Evolutionary conservation across 1,139 yeast genomes (phyloP).

Genomic region (Chernovozyma sophiae-reginae): DNA sequence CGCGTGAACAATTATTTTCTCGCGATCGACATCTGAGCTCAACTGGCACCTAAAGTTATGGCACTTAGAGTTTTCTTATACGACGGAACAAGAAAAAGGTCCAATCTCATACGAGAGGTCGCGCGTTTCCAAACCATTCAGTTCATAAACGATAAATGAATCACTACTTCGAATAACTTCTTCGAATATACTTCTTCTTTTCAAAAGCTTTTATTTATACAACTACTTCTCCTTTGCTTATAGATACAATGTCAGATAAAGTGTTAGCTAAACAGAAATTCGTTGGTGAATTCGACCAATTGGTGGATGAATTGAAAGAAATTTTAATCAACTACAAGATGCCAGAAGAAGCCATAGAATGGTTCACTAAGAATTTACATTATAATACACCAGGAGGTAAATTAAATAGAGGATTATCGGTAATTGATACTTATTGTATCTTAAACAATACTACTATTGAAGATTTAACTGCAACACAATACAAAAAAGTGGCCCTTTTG

Average conservation of each 20-base stretch:
- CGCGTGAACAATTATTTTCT: no score
- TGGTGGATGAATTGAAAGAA: constrained; percentile 71
- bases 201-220: no score
- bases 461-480: constrained; percentile 65
- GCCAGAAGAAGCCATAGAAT: constrained; percentile 80
- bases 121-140: no score
- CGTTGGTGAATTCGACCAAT: constrained; percentile 66
- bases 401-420: constrained; percentile 93
- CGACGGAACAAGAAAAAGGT: no score
- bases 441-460: constrained; percentile 58
- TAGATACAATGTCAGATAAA: constrained; percentile 28
- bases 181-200: no score
- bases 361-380: constrained; percentile 73
- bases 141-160: no score
- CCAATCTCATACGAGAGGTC: no score
- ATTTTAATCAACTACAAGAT: constrained; percentile 68
- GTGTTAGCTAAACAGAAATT: constrained; percentile 55
- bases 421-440: constrained; percentile 85
- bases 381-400: constrained; percentile 97
- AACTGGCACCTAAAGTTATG: no score
- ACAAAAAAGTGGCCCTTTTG: constrained; percentile 78
- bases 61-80: no score
- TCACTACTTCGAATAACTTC: no score
- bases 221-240: no score
- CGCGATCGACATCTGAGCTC: no score